These are phyloP conservation scores for Lunularia cruciata DNA, from an alignment of 225 moss, liverwort and hornwort genomes.

Conservation along the genomic window DNA sequence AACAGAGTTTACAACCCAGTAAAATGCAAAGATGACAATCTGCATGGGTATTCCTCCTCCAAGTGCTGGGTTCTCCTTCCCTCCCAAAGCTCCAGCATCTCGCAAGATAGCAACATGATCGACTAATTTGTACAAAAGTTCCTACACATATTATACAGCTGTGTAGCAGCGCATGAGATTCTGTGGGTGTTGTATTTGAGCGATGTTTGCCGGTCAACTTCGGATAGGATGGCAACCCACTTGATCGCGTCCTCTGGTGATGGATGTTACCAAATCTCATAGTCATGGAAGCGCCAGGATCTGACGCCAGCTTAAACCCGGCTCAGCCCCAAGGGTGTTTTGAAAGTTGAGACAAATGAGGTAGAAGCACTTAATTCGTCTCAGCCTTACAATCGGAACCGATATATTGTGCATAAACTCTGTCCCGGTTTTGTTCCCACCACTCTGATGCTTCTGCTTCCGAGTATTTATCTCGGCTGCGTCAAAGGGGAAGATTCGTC, in stretches of 20 bases:
- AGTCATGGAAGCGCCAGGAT: background rate
- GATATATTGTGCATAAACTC: slow-evolving; percentile 32
- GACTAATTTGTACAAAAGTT: slow-evolving; percentile 16
- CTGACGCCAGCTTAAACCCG: background rate
- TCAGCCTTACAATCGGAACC: slow-evolving; percentile 11
- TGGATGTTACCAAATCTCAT: background rate
- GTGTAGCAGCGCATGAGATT: background rate
- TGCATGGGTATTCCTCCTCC: too few species aligned
- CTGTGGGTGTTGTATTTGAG: background rate
- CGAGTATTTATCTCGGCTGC: slow-evolving; percentile 44
- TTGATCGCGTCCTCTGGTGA: background rate
- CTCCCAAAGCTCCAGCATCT: too few species aligned
- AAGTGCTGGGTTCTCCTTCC: too few species aligned
- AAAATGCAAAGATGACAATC: too few species aligned
- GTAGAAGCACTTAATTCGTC: background rate
- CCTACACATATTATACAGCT: slow-evolving; percentile 13
- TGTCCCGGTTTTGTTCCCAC: slow-evolving; percentile 42
- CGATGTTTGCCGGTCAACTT: background rate
- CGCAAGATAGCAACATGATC: background rate
- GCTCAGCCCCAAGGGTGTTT: background rate
- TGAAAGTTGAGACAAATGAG: background rate
- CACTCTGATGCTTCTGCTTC: slow-evolving; percentile 37
- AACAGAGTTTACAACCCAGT: too few species aligned
- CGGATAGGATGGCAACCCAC: background rate
- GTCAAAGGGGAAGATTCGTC: background rate